Conservation (phyloP, 2,329 filamentous ascomycete genomes). For the Aspergillus sp. region DNA sequence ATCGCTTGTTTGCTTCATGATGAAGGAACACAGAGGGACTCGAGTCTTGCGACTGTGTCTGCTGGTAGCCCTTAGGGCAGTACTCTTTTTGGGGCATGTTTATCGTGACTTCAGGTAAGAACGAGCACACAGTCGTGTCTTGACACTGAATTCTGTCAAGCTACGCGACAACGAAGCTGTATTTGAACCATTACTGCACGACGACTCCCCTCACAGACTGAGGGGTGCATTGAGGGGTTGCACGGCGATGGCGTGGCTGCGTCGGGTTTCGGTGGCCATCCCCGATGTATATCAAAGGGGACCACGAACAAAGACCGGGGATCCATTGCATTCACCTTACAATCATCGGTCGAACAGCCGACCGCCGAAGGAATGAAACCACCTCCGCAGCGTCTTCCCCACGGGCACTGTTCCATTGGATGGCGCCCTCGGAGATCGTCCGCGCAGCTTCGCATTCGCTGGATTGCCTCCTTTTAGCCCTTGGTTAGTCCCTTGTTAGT, state of each 20-base stretch:
- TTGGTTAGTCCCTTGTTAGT: background rate
- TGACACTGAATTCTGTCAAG: background rate
- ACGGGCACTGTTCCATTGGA: constrained; percentile 15
- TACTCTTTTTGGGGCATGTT: constrained; percentile 52
- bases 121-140: no score
- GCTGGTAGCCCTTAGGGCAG: constrained; percentile 39
- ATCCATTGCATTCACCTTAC: no score
- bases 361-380: constrained; percentile 17
- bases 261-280: constrained; percentile 31
- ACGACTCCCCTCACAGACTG: background rate
- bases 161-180: background rate
- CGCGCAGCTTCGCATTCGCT: constrained; percentile 2
- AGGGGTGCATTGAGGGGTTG: background rate
- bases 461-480: background rate
- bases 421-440: constrained; percentile 18
- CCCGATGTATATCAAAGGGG: constrained; percentile 20
- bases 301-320: no score
- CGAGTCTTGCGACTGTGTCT: constrained; percentile 25
- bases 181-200: constrained; percentile 1
- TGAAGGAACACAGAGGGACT: constrained; percentile 41
- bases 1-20: constrained; percentile 37
- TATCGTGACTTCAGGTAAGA: no score
- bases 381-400: background rate
- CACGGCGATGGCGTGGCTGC: background rate
- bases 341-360: constrained; percentile 17